Evolutionary conservation across 306 rosid species (phyloP).

Genomic region (Neltuma alba): DNA sequence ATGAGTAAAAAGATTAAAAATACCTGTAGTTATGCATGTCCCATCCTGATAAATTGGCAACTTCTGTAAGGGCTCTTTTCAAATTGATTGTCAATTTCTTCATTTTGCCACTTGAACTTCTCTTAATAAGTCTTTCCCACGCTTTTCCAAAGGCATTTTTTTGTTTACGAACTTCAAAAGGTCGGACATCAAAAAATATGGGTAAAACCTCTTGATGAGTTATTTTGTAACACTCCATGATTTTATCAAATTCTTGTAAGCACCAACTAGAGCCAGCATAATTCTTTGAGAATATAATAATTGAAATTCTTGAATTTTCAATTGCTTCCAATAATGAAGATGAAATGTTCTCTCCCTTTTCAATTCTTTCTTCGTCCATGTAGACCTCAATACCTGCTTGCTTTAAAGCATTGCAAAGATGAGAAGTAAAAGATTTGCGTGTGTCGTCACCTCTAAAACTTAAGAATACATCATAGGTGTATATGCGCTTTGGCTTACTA

Average conservation of each 20-base stretch:
- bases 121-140: neutral
- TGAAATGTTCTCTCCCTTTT: neutral
- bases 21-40: neutral
- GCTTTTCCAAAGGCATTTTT: neutral
- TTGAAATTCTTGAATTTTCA: neutral
- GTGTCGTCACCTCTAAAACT: neutral
- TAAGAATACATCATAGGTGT: neutral
- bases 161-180: neutral
- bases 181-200: neutral
- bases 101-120: neutral
- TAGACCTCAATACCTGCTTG: neutral
- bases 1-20: too few relatives aligned
- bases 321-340: neutral
- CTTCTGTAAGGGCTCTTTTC: neutral
- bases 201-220: neutral
- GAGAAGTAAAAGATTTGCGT: neutral
- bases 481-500: neutral
- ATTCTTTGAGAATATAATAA: neutral
- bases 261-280: neutral
- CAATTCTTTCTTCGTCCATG: neutral
- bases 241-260: constrained; percentile 1
- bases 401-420: neutral
- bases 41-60: neutral
- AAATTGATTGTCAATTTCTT: neutral
- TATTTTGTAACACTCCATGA: neutral